Evolutionary conservation across 2,329 filamentous ascomycete genomes (phyloP).

Genomic region (Ophiostoma australiae): DNA sequence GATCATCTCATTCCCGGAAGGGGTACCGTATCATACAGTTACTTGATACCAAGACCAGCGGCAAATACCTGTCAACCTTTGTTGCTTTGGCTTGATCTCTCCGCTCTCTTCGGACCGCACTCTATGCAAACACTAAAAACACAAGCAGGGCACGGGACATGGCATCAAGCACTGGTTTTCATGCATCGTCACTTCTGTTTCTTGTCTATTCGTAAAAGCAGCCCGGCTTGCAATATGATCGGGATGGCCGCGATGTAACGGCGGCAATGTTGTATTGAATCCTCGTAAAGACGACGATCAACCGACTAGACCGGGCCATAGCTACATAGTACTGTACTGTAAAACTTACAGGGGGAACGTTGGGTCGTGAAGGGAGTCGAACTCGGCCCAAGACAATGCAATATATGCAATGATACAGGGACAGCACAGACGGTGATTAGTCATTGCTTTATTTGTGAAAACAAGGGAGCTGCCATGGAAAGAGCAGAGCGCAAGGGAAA

Average conservation of each 20-base stretch:
- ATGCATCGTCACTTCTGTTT: not conserved
- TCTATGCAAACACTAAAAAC: not conserved
- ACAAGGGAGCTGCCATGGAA: not conserved
- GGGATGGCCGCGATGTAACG: not conserved
- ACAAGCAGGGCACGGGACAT: not conserved
- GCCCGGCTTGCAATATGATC: not conserved
- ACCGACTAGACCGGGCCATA: not conserved
- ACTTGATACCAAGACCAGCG: not conserved
- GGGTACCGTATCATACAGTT: not conserved
- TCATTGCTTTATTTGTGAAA: not conserved
- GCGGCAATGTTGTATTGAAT: conserved; percentile 1
- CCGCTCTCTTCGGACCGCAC: not conserved
- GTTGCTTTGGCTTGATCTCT: not conserved
- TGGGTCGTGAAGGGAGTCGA: not conserved
- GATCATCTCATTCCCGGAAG: not conserved
- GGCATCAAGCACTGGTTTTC: not conserved
- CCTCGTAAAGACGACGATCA: conserved; percentile 3
- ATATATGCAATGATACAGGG: not conserved
- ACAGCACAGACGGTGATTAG: not conserved
- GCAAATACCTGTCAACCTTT: not conserved
- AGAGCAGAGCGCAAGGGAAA: not conserved
- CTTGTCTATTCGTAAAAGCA: not conserved
- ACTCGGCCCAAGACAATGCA: not conserved
- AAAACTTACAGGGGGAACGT: too few species aligned
- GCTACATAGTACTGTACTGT: too few species aligned